These are phyloP conservation scores for Drechslerella dactyloides DNA, from an alignment of 2,329 filamentous ascomycete genomes.

Conservation along the genomic window DNA sequence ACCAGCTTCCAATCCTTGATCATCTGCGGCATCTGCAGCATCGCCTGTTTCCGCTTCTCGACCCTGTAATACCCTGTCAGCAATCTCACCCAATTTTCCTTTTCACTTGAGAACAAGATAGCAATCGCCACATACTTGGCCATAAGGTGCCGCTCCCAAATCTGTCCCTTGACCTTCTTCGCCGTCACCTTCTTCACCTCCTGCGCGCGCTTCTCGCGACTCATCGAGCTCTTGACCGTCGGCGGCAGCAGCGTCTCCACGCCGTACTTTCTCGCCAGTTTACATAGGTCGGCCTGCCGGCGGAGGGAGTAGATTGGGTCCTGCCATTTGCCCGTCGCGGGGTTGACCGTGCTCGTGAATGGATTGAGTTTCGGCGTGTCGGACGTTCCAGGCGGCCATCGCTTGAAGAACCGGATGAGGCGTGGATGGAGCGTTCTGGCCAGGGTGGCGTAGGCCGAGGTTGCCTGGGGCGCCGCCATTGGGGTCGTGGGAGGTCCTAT, in stretches of 20 bases:
- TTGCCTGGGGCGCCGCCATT: slow-evolving; percentile 50
- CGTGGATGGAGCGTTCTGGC: slow-evolving; percentile 76
- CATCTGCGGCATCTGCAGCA: slow-evolving; percentile 92
- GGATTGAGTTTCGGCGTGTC: slow-evolving; percentile 72
- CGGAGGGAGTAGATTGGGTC: slow-evolving; percentile 82
- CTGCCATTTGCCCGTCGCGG: slow-evolving; percentile 79
- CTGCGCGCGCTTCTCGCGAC: slow-evolving; percentile 72
- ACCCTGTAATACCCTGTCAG: slow-evolving; percentile 65
- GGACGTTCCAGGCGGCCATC: slow-evolving; percentile 74
- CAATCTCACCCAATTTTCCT: neutral
- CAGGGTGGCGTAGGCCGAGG: slow-evolving; percentile 60
- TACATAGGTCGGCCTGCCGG: slow-evolving; percentile 87
- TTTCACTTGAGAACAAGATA: slow-evolving; percentile 5
- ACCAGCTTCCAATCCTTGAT: slow-evolving; percentile 94
- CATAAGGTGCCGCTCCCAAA: slow-evolving; percentile 85
- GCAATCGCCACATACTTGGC: slow-evolving; percentile 65
- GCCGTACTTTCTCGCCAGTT: slow-evolving; percentile 77
- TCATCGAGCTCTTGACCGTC: slow-evolving; percentile 75
- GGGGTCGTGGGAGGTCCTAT: slow-evolving; percentile 11
- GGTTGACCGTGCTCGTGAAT: slow-evolving; percentile 80
- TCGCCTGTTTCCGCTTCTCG: slow-evolving; percentile 87
- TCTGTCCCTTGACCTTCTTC: slow-evolving; percentile 83
- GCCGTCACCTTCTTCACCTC: slow-evolving; percentile 82
- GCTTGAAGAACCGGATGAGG: slow-evolving; percentile 84
- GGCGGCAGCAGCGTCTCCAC: slow-evolving; percentile 81